Base-by-base conservation (phyloP, 1,284 basidiomycete species). In the Malassezia slooffiae region DNA sequence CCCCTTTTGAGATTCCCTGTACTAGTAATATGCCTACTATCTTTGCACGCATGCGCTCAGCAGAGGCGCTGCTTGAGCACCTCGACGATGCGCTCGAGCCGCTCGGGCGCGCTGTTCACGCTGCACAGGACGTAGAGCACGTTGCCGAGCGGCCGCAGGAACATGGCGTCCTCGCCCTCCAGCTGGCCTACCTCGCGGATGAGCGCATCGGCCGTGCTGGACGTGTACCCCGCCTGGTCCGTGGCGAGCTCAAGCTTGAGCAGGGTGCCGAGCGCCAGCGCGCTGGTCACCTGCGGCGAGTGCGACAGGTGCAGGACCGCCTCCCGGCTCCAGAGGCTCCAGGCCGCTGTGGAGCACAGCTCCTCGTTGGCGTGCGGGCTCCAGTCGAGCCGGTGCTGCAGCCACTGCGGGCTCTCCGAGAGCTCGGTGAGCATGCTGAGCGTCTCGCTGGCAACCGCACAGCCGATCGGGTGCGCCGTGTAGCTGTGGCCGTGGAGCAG, bases 401-500 rank as follows among this genome's bases (percentile, higher is more conserved):
- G 59, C 83, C 84, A 90, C 3, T 67, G 45, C 66, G 16, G 80
- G 78, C 2, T 63, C 67, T 5, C 15, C 77, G 77, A 53, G 50
- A 72, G 56, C 22, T 55, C 37, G 23, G 70, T 64, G 20, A 91
- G 72, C 47, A 83, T 73, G 15, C 77, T 72, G 33, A 96, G 74
- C 9, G 88, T 80, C 69, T 81, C 79, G 54, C 82, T 80, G 1
- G 91, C 90, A 2, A 95, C 85, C 40, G 84, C 80, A 69, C 91
- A 96, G 0, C 89, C 91, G 31, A 68, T 58, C 0, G 67, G 61
- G 34, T 67, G 62, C 2, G 67, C 64, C 9, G 67, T 67, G 70
- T 97, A 97, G 47, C 83, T 87, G 70, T 97, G 91, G 0, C 91
- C 91, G 55, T 97, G 91, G 4, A 96, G 72, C 6, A 97, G 73